A percentile compares a stretch with the other conserved stretches of the same genome.
Conservation (phyloP, 805 yeast genomes). For the Cyberlindnera euphorbiiphila region DNA sequence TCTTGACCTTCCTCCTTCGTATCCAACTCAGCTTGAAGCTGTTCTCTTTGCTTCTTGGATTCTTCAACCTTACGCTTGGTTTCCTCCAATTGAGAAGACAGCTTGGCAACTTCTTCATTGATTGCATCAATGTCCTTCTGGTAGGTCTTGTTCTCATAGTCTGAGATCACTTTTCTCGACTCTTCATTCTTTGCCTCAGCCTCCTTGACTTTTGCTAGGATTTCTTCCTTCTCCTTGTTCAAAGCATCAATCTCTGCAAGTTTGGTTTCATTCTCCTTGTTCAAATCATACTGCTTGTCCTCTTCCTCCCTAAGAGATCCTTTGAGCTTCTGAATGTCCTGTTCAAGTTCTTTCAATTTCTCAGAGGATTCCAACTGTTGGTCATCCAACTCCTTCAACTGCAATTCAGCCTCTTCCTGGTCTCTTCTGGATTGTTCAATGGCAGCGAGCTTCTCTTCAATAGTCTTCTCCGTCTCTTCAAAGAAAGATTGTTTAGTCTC, state of each 20-base stretch:
- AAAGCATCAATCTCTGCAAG: conserved; percentile 18
- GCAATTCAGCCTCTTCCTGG: conserved; percentile 20
- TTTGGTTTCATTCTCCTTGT: conserved; percentile 15
- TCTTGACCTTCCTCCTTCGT: conserved; percentile 14
- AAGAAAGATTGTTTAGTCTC: conserved; percentile 19
- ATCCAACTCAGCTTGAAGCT: conserved; percentile 9
- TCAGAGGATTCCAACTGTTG: conserved; percentile 25
- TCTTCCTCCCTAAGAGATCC: conserved; percentile 17
- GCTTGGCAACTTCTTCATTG: conserved; percentile 18
- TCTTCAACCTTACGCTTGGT: conserved; percentile 14
- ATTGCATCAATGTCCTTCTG: conserved; percentile 18
- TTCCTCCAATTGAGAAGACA: conserved; percentile 13
- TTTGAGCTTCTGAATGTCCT: conserved; percentile 19
- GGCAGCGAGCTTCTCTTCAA: conserved; percentile 18
- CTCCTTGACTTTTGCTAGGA: conserved; percentile 14
- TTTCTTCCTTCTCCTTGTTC: conserved; percentile 18
- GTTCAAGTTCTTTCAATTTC: conserved; percentile 17
- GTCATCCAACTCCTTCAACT: conserved; percentile 24
- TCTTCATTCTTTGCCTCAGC: conserved; percentile 10
- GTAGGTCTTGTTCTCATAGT: conserved; percentile 14
- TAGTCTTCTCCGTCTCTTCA: conserved; percentile 25
- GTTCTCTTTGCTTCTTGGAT: conserved; percentile 10
- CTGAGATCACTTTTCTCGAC: conserved; percentile 13
- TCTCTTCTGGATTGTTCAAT: conserved; percentile 22
- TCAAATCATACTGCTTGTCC: conserved; percentile 19